A percentile compares a stretch with the other conserved stretches of the same genome.
phyloP scores from a whole-genome alignment of 1,139 yeast species.

The Kodamaea fungicola region DNA sequence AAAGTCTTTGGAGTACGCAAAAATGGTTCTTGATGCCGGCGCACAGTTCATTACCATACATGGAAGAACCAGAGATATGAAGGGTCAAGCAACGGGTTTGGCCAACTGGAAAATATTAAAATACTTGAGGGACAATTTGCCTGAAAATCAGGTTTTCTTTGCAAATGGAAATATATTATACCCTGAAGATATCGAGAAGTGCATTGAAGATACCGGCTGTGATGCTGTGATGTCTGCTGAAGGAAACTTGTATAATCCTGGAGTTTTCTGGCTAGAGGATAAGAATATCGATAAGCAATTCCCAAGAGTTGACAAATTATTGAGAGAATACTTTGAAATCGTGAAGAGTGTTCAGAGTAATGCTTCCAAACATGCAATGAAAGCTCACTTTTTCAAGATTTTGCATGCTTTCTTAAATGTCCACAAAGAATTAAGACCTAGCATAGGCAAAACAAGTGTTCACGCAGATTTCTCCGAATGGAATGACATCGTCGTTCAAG shows the following conservation, averaged over 20 bases:
- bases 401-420: constrained; percentile 72
- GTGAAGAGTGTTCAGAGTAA: constrained; percentile 63
- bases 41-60: constrained; percentile 95
- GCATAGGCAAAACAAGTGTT: constrained; percentile 57
- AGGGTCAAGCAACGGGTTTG: constrained; percentile 91
- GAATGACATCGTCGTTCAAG: constrained; percentile 64
- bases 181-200: constrained; percentile 72
- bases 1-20: constrained; percentile 83
- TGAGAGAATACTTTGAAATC: constrained; percentile 86
- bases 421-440: constrained; percentile 74
- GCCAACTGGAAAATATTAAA: constrained; percentile 88
- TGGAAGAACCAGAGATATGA: constrained; percentile 95
- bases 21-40: constrained; percentile 88
- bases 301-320: constrained; percentile 80
- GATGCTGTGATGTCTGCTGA: constrained; percentile 99
- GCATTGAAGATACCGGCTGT: constrained; percentile 59
- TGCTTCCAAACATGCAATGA: constrained; percentile 82
- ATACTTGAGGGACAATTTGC: constrained; percentile 75
- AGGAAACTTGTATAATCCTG: constrained; percentile 91
- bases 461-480: constrained; percentile 53
- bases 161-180: constrained; percentile 91
- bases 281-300: constrained; percentile 61
- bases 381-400: constrained; percentile 87
- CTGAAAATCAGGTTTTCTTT: constrained; percentile 80
- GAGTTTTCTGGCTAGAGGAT: constrained; percentile 64